phyloP scores from a whole-genome alignment of 139 green algal species.

The Pleodorina starrii region DNA sequence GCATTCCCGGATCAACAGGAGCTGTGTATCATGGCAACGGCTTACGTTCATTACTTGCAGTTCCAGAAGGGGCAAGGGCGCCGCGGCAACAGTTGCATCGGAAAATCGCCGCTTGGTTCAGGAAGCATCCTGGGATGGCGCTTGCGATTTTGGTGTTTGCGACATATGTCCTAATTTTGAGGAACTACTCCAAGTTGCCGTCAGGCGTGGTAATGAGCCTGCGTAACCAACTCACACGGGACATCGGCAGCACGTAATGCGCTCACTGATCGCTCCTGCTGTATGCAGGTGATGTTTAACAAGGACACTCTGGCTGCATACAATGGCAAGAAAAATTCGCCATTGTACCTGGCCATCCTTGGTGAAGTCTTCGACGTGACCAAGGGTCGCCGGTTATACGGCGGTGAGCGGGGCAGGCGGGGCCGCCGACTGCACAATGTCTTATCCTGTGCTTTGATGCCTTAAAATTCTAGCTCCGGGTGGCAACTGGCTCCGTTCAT shows the following conservation, averaged over 20 bases:
- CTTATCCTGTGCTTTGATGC: neutral
- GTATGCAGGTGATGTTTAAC: conserved; percentile 63
- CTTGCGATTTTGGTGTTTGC: neutral
- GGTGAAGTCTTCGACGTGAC: conserved; percentile 86
- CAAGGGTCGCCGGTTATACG: conserved; percentile 43
- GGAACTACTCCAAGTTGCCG: neutral
- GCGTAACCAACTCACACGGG: no score
- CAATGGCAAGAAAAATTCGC: conserved; percentile 47
- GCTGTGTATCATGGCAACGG: neutral
- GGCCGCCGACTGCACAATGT: neutral
- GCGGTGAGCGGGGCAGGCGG: conserved; percentile 14
- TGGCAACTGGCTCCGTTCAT: no score
- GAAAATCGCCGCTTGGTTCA: neutral
- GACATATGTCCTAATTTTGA: neutral
- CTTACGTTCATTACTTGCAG: neutral
- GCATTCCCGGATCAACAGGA: no score
- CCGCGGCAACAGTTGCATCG: neutral
- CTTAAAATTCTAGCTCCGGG: no score
- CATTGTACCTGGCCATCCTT: conserved; percentile 73
- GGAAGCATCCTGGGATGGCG: neutral
- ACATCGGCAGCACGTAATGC: no score
- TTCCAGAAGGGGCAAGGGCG: neutral
- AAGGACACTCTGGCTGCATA: conserved; percentile 65
- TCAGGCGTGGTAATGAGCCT: neutral
- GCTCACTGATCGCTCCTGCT: no score